phyloP scores from a whole-genome alignment of 2,329 filamentous ascomycete genomes.

The Ascochyta lentis region DNA sequence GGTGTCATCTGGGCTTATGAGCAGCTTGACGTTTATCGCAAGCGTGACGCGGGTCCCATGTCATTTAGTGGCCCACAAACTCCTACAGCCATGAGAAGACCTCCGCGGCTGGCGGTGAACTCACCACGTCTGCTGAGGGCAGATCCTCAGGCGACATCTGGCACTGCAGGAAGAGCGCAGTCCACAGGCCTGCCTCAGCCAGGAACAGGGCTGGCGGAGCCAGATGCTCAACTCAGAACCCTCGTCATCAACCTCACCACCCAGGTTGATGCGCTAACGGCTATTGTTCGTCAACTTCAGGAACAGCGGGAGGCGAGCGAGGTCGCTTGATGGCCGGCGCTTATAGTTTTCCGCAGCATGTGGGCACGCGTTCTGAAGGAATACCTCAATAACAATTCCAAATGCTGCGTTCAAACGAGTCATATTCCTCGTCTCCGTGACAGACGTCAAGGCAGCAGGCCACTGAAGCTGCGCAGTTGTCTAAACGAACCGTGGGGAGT shows the following conservation, averaged over 20 bases:
- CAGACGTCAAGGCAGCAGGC: background rate
- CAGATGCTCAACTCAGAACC: constrained; percentile 43
- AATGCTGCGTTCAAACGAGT: constrained; percentile 1
- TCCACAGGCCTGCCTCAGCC: constrained; percentile 20
- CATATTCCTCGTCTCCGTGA: background rate
- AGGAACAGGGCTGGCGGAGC: constrained; percentile 31
- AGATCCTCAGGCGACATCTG: constrained; percentile 32
- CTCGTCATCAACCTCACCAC: constrained; percentile 49
- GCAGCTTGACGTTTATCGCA: constrained; percentile 43
- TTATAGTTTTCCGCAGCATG: constrained; percentile 36
- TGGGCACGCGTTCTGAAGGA: constrained; percentile 11
- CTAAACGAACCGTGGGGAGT: background rate
- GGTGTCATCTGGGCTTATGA: constrained; percentile 74
- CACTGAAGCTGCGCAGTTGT: background rate
- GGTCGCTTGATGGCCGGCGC: constrained; percentile 47
- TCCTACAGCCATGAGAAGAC: constrained; percentile 31
- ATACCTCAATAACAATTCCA: constrained; percentile 1
- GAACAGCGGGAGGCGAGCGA: constrained; percentile 39
- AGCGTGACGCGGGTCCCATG: constrained; percentile 23
- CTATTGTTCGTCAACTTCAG: constrained; percentile 48
- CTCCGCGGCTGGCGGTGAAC: constrained; percentile 41
- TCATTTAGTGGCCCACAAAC: constrained; percentile 46
- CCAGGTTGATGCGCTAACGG: constrained; percentile 51
- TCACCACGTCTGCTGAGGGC: constrained; percentile 40
- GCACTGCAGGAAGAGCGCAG: constrained; percentile 23